phyloP scores from a whole-genome alignment of 1,284 basidiomycete species.

The Malassezia globosa region DNA sequence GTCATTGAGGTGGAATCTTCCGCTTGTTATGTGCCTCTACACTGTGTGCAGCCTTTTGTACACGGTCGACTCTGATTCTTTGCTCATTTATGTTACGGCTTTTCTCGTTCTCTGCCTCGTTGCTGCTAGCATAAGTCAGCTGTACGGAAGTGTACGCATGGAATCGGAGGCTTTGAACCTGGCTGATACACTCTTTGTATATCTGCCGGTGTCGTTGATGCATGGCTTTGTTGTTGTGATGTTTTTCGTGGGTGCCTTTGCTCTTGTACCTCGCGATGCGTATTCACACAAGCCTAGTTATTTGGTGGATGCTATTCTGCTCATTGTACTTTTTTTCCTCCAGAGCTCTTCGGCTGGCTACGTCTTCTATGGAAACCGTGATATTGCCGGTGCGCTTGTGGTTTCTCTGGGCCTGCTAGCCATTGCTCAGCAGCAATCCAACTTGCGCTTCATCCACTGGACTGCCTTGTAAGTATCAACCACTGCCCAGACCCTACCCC shows the following conservation, averaged over 20 bases:
- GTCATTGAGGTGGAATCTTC: slow-evolving; percentile 76
- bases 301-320: slow-evolving; percentile 86
- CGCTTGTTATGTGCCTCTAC: slow-evolving; percentile 70
- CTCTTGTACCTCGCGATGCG: slow-evolving; percentile 76
- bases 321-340: slow-evolving; percentile 83
- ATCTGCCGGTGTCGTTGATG: slow-evolving; percentile 53
- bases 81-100: slow-evolving; percentile 66
- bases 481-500: slow-evolving; percentile 67
- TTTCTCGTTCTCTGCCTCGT: slow-evolving; percentile 78
- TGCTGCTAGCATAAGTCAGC: slow-evolving; percentile 69
- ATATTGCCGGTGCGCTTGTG: slow-evolving; percentile 74
- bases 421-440: slow-evolving; percentile 49
- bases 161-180: slow-evolving; percentile 58
- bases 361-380: slow-evolving; percentile 70
- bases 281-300: slow-evolving; percentile 59
- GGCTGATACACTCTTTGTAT: slow-evolving; percentile 51
- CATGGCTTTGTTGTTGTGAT: slow-evolving; percentile 91
- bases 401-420: slow-evolving; percentile 64
- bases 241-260: slow-evolving; percentile 74
- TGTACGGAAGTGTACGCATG: slow-evolving; percentile 85
- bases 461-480: slow-evolving; percentile 56
- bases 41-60: slow-evolving; percentile 66
- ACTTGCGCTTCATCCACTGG: slow-evolving; percentile 68
- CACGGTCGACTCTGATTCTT: slow-evolving; percentile 22
- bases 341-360: slow-evolving; percentile 82